Evolutionary conservation across 306 rosid species (phyloP).

Genomic region (Oxytropis ochrocephala): DNA sequence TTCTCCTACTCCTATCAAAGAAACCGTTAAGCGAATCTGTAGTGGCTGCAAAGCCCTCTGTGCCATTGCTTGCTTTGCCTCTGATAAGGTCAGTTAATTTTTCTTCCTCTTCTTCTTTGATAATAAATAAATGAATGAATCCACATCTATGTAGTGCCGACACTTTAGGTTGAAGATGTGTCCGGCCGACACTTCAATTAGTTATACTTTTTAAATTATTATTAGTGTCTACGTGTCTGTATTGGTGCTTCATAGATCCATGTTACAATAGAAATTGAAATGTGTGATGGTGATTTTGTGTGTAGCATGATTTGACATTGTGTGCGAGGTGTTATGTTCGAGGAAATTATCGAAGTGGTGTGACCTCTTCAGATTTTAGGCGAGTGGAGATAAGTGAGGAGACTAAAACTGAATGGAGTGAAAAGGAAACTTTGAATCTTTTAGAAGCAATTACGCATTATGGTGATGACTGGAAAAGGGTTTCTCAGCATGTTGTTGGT

Average conservation of each 20-base stretch:
- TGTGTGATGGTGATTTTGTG: not conserved
- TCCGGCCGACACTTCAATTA: too few relatives aligned
- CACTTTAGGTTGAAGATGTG: too few relatives aligned
- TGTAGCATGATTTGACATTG: slow-evolving; percentile 70
- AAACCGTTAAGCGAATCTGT: slow-evolving; percentile 57
- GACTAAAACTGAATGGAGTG: slow-evolving; percentile 62
- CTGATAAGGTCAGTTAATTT: slow-evolving; percentile 58
- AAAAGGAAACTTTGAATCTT: slow-evolving; percentile 78
- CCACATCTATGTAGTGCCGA: too few relatives aligned
- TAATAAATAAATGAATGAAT: not conserved
- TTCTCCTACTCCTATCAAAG: slow-evolving; percentile 39
- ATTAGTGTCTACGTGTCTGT: too few relatives aligned
- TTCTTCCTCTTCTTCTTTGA: not conserved
- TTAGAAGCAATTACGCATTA: slow-evolving; percentile 68
- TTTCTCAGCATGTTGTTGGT: slow-evolving; percentile 81
- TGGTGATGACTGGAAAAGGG: slow-evolving; percentile 90
- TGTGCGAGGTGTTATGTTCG: slow-evolving; percentile 98
- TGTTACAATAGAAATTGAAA: not conserved
- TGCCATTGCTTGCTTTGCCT: slow-evolving; percentile 81
- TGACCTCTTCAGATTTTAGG: slow-evolving; percentile 74
- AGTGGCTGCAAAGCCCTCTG: slow-evolving; percentile 83
- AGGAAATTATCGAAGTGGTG: slow-evolving; percentile 79
- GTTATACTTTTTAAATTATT: too few relatives aligned
- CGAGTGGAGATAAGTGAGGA: slow-evolving; percentile 89
- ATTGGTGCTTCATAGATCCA: too few relatives aligned